Conservation (phyloP, 176 grass and related monocot genomes). For the Triticum turgidum region DNA sequence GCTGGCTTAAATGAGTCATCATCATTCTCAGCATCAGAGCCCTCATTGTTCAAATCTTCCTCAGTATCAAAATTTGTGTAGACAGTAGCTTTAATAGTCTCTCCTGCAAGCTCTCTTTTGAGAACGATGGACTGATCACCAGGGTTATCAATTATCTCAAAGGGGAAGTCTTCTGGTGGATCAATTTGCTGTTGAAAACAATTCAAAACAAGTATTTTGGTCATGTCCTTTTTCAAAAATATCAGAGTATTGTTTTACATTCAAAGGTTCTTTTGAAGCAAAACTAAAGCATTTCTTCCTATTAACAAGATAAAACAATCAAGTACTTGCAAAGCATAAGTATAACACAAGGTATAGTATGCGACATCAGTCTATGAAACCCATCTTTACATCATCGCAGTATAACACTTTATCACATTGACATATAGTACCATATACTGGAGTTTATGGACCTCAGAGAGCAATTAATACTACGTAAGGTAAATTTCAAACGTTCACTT, state of each 20-base stretch:
- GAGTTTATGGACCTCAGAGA: neutral
- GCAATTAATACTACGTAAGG: neutral
- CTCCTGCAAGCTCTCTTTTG: constrained; percentile 57
- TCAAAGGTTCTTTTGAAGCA: neutral
- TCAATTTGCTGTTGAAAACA: constrained; percentile 60
- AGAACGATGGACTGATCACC: constrained; percentile 80
- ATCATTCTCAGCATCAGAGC: constrained; percentile 11
- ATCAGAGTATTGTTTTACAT: neutral
- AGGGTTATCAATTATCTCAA: constrained; percentile 79
- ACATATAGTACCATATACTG: neutral
- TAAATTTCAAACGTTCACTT: neutral
- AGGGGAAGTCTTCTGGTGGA: constrained; percentile 67
- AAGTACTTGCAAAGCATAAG: neutral
- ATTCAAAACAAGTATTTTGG: neutral
- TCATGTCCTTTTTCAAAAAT: neutral
- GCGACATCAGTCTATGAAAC: neutral
- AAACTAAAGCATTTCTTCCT: neutral
- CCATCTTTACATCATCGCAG: neutral
- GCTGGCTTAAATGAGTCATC: constrained; percentile 50
- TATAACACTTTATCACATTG: neutral
- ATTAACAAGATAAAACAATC: neutral
- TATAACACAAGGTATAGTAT: neutral
- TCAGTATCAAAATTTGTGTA: constrained; percentile 63
- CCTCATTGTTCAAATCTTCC: constrained; percentile 58
- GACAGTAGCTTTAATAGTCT: constrained; percentile 72